phyloP scores from a whole-genome alignment of 371 early-diverging fungal species.

The Smittium culicis region DNA sequence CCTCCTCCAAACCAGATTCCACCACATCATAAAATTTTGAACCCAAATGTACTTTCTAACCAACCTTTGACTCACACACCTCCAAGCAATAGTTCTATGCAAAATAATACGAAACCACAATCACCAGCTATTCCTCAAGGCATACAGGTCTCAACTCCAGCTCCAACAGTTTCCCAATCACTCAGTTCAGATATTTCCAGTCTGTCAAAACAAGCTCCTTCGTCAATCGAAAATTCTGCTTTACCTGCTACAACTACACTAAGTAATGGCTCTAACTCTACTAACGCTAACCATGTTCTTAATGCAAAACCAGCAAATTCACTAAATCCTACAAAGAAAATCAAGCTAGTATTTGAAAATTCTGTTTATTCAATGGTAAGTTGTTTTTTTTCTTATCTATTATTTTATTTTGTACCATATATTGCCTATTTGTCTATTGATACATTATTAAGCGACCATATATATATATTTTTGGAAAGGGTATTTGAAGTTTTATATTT shows the following conservation, averaged over 20 bases:
- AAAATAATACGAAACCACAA: no score
- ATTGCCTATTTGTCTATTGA: no score
- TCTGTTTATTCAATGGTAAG: conserved; percentile 25
- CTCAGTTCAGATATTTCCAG: no score
- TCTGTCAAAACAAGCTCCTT: no score
- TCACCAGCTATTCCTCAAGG: conserved; percentile 13
- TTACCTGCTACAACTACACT: no score
- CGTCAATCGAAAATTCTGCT: no score
- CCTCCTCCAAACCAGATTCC: neutral
- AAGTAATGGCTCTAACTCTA: conserved; percentile 18
- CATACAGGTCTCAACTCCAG: conserved; percentile 11
- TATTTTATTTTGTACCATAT: no score
- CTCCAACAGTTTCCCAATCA: conserved; percentile 12
- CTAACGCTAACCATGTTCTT: neutral
- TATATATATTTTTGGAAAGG: no score
- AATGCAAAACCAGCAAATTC: conserved; percentile 1
- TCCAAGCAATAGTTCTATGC: no score
- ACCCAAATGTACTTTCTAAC: conserved; percentile 7
- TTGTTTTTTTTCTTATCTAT: no score
- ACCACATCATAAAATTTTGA: no score
- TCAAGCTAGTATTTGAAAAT: conserved; percentile 26
- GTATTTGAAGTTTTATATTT: conserved; percentile 3
- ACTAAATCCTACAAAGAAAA: conserved; percentile 10
- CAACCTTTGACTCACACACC: conserved; percentile 9
- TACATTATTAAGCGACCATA: no score